These are phyloP conservation scores for Exophiala sp. DNA, from an alignment of 2,329 filamentous ascomycete genomes.

Conservation along the genomic window DNA sequence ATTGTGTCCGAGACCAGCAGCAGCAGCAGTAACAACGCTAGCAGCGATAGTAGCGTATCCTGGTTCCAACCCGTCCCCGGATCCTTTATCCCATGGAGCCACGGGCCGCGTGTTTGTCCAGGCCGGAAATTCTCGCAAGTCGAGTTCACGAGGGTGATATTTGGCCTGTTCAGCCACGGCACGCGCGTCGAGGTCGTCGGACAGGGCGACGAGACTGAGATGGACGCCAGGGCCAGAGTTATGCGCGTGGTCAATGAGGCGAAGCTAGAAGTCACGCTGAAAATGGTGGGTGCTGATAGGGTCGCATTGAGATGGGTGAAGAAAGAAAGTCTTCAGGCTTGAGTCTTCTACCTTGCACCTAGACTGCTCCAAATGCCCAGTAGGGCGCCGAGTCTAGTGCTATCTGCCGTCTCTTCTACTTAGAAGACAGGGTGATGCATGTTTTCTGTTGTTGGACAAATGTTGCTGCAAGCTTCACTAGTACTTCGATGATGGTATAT, in stretches of 20 bases:
- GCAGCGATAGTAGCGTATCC: conserved; percentile 47
- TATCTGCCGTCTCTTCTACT: too few species aligned
- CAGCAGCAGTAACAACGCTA: conserved; percentile 24
- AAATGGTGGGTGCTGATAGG: conserved; percentile 11
- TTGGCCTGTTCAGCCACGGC: conserved; percentile 15
- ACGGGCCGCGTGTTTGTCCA: conserved; percentile 33
- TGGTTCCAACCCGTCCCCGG: conserved; percentile 28
- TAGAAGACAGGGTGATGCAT: too few species aligned
- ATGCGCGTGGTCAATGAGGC: conserved; percentile 12
- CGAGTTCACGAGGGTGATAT: conserved; percentile 36
- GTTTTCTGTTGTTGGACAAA: too few species aligned
- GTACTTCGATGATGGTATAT: too few species aligned
- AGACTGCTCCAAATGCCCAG: too few species aligned
- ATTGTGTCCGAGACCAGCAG: conserved; percentile 33
- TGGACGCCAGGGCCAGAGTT: conserved; percentile 5
- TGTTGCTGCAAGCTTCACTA: too few species aligned
- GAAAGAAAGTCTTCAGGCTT: not conserved
- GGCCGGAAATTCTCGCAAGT: conserved; percentile 38
- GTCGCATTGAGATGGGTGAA: conserved; percentile 14
- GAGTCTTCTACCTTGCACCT: too few species aligned
- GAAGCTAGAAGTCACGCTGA: conserved; percentile 19
- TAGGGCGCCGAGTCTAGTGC: too few species aligned
- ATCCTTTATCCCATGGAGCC: conserved; percentile 32
- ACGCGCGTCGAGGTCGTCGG: conserved; percentile 16
- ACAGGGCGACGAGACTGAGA: conserved; percentile 10